Percentiles rank a stretch among this genome's conserved stretches.
phyloP scores from a whole-genome alignment of 1,284 basidiomycete species.

The Ceratobasidium sp. region DNA sequence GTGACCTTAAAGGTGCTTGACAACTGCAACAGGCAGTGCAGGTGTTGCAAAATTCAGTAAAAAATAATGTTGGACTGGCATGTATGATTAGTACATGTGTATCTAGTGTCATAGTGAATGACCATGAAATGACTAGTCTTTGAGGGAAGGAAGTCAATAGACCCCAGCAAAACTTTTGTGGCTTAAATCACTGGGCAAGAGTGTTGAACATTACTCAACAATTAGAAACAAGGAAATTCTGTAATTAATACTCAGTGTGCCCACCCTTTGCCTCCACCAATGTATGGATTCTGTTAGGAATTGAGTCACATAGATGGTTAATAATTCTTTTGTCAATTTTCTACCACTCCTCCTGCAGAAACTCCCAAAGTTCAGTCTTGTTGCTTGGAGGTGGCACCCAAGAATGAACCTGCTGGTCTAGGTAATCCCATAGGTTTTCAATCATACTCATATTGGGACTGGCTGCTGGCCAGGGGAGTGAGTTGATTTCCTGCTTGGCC shows the following conservation, averaged over 20 bases:
- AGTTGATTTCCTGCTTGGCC: slow-evolving; percentile 45
- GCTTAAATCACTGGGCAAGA: background rate
- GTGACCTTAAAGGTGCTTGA: too few species aligned
- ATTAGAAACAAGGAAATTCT: background rate
- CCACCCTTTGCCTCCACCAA: slow-evolving; percentile 43
- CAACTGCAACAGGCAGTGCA: too few species aligned
- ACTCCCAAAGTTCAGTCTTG: slow-evolving; percentile 46
- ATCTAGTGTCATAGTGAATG: too few species aligned
- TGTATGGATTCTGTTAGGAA: slow-evolving; percentile 42
- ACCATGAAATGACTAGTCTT: too few species aligned
- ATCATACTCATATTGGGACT: slow-evolving; percentile 53
- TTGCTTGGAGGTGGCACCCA: slow-evolving; percentile 43
- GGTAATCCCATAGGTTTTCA: slow-evolving; percentile 50
- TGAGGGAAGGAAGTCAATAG: too few species aligned
- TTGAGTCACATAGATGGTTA: slow-evolving; percentile 42
- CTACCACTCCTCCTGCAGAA: slow-evolving; percentile 45
- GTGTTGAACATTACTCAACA: background rate
- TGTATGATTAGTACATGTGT: too few species aligned
- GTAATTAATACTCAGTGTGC: slow-evolving; percentile 44
- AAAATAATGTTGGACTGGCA: too few species aligned
- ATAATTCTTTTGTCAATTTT: slow-evolving; percentile 40
- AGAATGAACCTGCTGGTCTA: slow-evolving; percentile 44
- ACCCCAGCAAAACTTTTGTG: slow-evolving; percentile 36
- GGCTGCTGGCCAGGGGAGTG: slow-evolving; percentile 50
- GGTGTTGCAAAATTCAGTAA: too few species aligned